Percentiles rank a stretch among this genome's conserved stretches.
Conservation (phyloP, 2,329 filamentous ascomycete species). For the Pleurostoma richardsiae region DNA sequence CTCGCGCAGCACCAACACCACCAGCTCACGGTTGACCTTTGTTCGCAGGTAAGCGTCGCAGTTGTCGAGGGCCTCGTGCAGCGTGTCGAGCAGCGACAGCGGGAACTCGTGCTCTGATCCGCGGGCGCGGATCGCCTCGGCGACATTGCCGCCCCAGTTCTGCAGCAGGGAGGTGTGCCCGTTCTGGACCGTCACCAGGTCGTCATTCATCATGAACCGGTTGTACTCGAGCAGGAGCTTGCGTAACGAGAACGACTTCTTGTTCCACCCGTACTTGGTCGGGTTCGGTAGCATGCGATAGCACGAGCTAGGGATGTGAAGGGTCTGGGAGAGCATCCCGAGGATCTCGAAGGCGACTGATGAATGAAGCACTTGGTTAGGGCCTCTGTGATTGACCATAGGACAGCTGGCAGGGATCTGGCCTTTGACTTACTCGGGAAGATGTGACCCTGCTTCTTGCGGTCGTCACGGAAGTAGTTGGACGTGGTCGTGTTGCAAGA, state of each 20-base stretch:
- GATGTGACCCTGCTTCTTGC: conserved; percentile 36
- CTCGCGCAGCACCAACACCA: conserved; percentile 40
- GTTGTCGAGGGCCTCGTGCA: conserved; percentile 34
- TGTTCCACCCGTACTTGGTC: conserved; percentile 49
- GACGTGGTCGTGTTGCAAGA: conserved; percentile 49
- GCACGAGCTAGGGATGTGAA: conserved; percentile 42
- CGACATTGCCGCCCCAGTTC: conserved; percentile 4
- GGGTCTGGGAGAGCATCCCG: conserved; percentile 48
- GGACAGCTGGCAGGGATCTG: background rate
- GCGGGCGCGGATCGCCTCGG: background rate
- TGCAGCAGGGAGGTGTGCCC: conserved; percentile 8
- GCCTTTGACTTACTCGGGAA: conserved; percentile 36
- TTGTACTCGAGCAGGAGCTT: conserved; percentile 34
- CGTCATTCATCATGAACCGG: conserved; percentile 16
- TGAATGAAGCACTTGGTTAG: background rate
- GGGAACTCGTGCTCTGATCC: conserved; percentile 16
- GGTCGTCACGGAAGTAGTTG: conserved; percentile 33
- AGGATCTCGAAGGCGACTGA: conserved; percentile 53
- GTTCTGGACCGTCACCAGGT: conserved; percentile 1
- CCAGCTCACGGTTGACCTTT: conserved; percentile 17
- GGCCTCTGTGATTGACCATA: too few species aligned
- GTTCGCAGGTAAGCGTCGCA: conserved; percentile 36
- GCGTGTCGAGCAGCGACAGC: conserved; percentile 27
- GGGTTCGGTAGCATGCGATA: conserved; percentile 55
- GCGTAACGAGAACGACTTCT: conserved; percentile 36